A percentile compares a stretch with the other conserved stretches of the same genome.
phyloP scores from a whole-genome alignment of 2,329 filamentous ascomycete species.

The Myriangium duriaei region DNA sequence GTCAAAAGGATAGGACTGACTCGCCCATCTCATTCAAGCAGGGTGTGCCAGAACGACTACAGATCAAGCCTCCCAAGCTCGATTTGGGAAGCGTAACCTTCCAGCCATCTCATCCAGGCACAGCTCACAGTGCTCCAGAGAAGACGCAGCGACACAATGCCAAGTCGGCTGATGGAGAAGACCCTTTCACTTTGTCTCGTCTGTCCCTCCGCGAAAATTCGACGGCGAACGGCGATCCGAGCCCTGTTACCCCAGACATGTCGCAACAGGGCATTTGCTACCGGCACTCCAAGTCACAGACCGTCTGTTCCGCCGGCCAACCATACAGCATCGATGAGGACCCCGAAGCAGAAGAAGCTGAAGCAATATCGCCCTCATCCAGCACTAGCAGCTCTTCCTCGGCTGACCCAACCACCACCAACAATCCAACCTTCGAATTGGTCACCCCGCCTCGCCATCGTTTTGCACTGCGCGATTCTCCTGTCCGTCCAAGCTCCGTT shows the following conservation, averaged over 20 bases:
- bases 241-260: constrained; percentile 10
- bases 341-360: neutral
- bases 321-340: neutral
- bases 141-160: neutral
- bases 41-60: constrained; percentile 26
- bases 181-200: neutral
- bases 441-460: neutral
- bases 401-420: neutral
- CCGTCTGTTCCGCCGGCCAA: constrained; percentile 3
- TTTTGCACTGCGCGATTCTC: neutral
- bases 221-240: constrained; percentile 31
- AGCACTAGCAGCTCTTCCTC: neutral
- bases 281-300: neutral
- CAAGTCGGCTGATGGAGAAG: neutral
- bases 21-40: constrained; percentile 17
- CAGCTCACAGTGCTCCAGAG: constrained; percentile 10
- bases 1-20: constrained; percentile 12
- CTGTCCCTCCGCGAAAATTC: constrained; percentile 23
- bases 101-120: constrained; percentile 22
- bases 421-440: neutral
- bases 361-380: neutral
- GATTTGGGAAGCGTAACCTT: constrained; percentile 38
- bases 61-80: constrained; percentile 35
- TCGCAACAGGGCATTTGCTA: constrained; percentile 4
- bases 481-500: neutral